phyloP scores from a whole-genome alignment of 768 basidiomycete species.

The Kwoniella botswanensis region DNA sequence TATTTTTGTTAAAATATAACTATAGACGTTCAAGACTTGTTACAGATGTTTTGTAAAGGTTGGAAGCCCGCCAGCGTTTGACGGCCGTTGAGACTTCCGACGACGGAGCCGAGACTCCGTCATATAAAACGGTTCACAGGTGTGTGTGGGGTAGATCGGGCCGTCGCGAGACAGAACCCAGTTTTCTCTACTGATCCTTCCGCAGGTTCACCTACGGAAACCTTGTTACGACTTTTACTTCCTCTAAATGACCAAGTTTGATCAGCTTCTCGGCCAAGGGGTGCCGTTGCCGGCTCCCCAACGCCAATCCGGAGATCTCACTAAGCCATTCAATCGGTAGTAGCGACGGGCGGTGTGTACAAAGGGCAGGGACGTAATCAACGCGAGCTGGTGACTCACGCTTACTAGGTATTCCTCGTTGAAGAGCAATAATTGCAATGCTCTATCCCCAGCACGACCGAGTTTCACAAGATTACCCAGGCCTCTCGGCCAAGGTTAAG shows the following conservation, averaged over 20 bases:
- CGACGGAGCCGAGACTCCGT: too few relatives aligned
- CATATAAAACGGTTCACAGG: constrained; percentile 29
- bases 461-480: constrained; percentile 79
- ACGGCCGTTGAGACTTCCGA: background rate
- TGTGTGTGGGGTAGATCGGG: constrained; percentile 59
- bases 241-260: constrained; percentile 84
- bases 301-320: constrained; percentile 82
- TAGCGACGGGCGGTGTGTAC: constrained; percentile 89
- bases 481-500: constrained; percentile 75
- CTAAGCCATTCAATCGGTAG: constrained; percentile 90
- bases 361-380: constrained; percentile 90
- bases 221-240: constrained; percentile 83
- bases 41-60: constrained; percentile 16
- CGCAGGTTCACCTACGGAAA: constrained; percentile 82
- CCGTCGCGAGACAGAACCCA: constrained; percentile 17
- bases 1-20: constrained; percentile 52
- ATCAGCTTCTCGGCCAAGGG: constrained; percentile 67
- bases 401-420: constrained; percentile 89
- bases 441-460: constrained; percentile 84
- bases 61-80: constrained; percentile 1
- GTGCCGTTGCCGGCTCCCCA: constrained; percentile 66
- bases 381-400: constrained; percentile 85
- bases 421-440: constrained; percentile 91
- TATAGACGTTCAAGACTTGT: constrained; percentile 11
- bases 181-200: constrained; percentile 68